Conservation (phyloP, 441 rosid species). For the Croton laevigatus region DNA sequence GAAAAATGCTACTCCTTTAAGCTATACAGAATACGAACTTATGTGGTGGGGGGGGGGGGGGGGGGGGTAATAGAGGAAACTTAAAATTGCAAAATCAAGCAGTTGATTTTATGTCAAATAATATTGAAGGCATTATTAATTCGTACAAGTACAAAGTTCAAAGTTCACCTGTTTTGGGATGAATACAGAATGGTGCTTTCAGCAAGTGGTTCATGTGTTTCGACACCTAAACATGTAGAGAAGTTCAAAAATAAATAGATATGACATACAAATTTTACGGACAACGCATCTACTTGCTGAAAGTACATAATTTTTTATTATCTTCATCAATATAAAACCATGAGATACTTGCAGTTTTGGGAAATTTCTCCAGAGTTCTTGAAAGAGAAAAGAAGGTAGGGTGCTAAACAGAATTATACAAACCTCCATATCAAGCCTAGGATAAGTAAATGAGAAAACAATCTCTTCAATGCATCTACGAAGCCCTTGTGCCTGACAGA, state of each 20-base stretch:
- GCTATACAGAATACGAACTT: background rate
- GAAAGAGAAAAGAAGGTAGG: background rate
- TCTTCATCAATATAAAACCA: background rate
- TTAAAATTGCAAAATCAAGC: background rate
- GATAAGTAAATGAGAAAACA: slow-evolving; percentile 77
- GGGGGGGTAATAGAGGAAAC: background rate
- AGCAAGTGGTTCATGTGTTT: slow-evolving; percentile 97
- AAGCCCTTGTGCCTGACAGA: slow-evolving; percentile 52
- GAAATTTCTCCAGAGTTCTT: background rate
- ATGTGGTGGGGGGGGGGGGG: background rate
- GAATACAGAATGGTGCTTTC: slow-evolving; percentile 96
- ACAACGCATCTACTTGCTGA: background rate
- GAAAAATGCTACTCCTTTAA: background rate
- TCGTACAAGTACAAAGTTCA: background rate
- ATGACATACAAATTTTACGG: background rate
- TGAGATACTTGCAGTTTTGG: background rate
- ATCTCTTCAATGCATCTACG: slow-evolving; percentile 87
- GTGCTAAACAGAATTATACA: background rate
- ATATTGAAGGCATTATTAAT: background rate
- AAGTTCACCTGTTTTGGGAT: slow-evolving; percentile 82
- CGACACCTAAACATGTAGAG: slow-evolving; percentile 54
- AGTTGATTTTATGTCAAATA: slow-evolving; percentile 2
- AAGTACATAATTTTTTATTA: slow-evolving; percentile 1
- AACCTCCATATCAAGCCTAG: slow-evolving; percentile 95
- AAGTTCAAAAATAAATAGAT: slow-evolving; percentile 4